Base-by-base conservation (phyloP, 2,329 filamentous ascomycete genomes). In the Aureobasidium uvarum region DNA sequence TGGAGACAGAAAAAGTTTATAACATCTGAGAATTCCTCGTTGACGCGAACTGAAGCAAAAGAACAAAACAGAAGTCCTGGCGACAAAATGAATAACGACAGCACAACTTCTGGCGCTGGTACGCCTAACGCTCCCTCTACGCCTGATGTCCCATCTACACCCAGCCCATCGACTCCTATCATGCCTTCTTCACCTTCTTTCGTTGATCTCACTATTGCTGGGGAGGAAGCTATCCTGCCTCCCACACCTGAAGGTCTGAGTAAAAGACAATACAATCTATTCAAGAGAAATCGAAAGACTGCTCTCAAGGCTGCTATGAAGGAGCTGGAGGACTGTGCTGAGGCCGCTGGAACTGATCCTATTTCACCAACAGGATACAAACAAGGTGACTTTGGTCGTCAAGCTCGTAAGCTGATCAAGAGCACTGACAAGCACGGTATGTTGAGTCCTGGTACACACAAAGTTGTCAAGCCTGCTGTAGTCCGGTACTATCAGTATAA, bases 381-480 rank as follows among this genome's bases (percentile, higher is more conserved):
- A 28, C 8, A 23, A 58, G 39, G 39, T 3, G 39, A 45, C 14
- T 45, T 58, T 16, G 39, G 54, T 13, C 38, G 54, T 31, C 38
- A 58, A 45, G 54, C 54, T 31, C 54, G 54, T 7, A 45, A 31
- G n/a, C 25, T 58, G 5, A 5, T 45, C 16, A 45, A 45, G 16
- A 31, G 23, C 1, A 43, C n/a, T 2, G 54, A 58, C 28, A 58
- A 45, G 16, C 54, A 45, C 31, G 54, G 54, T 58, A 58, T 58
- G 54, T 45, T 58, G 39, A 58, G 54, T 31, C 38, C 54, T 7
- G 18, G 28, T 43, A 45, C 38, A 5, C 54, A 58, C 6, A 20
- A 33, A 4, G 54, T 43, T 4, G 25, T 58, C 18, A 58, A 58
- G 18, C 54, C 54, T 58, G 23, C 38, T 13, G 25, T 45, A 1